Percentiles rank a stretch among this genome's conserved stretches.
Conservation (phyloP, 2,329 filamentous ascomycete species). For the Aureobasidium sp. region DNA sequence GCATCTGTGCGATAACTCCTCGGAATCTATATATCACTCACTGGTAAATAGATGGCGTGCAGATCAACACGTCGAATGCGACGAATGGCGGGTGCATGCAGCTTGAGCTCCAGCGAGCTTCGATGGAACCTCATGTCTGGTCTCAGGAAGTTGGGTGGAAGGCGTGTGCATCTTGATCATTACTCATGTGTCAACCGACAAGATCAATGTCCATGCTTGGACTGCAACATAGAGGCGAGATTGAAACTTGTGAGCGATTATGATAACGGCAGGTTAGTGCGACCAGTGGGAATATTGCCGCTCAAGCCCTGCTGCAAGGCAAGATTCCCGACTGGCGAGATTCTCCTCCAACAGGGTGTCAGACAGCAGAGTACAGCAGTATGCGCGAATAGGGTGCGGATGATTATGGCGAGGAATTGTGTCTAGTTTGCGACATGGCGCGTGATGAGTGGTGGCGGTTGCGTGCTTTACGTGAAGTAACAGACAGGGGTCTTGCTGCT, state of each 20-base stretch:
- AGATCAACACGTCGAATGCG: background rate
- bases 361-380: background rate
- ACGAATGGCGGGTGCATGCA: background rate
- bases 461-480: background rate
- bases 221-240: background rate
- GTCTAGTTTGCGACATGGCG: background rate
- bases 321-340: background rate
- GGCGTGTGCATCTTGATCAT: background rate
- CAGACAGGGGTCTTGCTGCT: background rate
- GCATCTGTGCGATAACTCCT: background rate
- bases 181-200: background rate
- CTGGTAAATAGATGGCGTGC: background rate
- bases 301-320: slow-evolving; percentile 1
- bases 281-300: background rate
- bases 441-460: slow-evolving; percentile 2
- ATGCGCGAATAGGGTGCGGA: background rate
- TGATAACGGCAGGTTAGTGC: background rate
- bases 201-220: too few species aligned
- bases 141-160: background rate
- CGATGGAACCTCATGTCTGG: background rate
- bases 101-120: background rate
- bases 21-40: background rate
- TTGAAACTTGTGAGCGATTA: background rate
- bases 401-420: slow-evolving; percentile 1
- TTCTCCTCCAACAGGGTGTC: background rate